Evolutionary conservation across 345 rosid species (phyloP).

Genomic region (Xanthoceras sorbifolium): DNA sequence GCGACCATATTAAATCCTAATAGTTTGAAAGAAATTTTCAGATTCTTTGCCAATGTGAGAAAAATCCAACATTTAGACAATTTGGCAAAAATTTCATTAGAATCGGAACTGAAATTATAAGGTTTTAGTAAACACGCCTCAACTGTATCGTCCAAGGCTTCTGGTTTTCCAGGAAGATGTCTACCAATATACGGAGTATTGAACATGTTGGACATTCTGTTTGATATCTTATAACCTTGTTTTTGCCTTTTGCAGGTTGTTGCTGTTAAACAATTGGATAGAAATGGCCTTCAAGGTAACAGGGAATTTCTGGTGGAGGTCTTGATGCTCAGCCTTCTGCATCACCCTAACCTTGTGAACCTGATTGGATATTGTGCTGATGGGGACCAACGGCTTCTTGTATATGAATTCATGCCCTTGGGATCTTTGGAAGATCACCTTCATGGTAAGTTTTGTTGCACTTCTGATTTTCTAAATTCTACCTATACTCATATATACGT

Average conservation of each 20-base stretch:
- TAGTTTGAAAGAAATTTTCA: not conserved
- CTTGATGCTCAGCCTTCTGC: constrained; percentile 98
- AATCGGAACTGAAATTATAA: not conserved
- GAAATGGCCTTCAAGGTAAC: constrained; percentile 98
- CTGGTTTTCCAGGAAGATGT: not conserved
- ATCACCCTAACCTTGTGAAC: constrained; percentile 92
- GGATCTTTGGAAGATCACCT: constrained; percentile 99
- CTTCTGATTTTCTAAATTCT: constrained; percentile 7
- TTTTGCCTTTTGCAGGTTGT: constrained; percentile 56
- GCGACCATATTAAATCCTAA: not conserved
- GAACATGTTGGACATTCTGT: not conserved
- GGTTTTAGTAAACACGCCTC: not conserved
- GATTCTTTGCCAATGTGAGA: constrained; percentile 10
- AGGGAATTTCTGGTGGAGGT: constrained; percentile 98
- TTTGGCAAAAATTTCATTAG: not conserved
- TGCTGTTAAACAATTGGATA: constrained; percentile 94
- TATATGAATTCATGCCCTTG: constrained; percentile 94
- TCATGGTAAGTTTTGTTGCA: constrained; percentile 58
- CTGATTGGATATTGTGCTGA: constrained; percentile 99
- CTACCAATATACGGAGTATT: not conserved
- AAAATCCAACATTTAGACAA: not conserved
- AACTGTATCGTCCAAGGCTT: not conserved
- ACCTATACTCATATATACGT: not conserved
- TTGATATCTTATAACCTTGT: not conserved
- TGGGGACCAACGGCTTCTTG: constrained; percentile 98